These are phyloP conservation scores for Plasmodium vinckei DNA, from an alignment of 169 alveolate species.

Conservation along the genomic window DNA sequence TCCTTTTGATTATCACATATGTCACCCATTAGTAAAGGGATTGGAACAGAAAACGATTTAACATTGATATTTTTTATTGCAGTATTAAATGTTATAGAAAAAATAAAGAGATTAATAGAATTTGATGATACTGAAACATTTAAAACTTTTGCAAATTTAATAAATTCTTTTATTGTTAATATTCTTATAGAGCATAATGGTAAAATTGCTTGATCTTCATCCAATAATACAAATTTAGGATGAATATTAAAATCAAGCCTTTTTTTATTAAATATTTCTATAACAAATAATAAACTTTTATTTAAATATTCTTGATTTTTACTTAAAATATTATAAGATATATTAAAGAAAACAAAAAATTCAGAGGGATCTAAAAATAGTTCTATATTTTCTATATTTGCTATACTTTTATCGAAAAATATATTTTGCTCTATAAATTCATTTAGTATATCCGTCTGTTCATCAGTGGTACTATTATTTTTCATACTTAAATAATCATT, in stretches of 20 bases:
- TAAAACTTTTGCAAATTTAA: constrained; percentile 60
- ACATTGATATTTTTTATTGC: constrained; percentile 53
- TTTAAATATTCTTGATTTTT: neutral
- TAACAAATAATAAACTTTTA: constrained; percentile 43
- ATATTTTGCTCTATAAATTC: constrained; percentile 38
- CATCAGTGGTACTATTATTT: neutral
- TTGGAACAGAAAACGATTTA: constrained; percentile 69
- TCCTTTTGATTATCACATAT: constrained; percentile 1
- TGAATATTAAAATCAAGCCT: constrained; percentile 64
- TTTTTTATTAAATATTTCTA: constrained; percentile 65
- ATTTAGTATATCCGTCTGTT: constrained; percentile 44
- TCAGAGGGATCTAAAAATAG: constrained; percentile 73
- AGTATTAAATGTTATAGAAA: constrained; percentile 53
- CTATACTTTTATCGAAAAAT: constrained; percentile 7
- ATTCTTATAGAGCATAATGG: constrained; percentile 64
- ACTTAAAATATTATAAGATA: constrained; percentile 8
- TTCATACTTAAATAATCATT: neutral
- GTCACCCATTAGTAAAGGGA: constrained; percentile 72
- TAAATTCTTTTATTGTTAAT: constrained; percentile 22
- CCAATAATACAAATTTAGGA: constrained; percentile 34
- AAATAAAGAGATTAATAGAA: constrained; percentile 55
- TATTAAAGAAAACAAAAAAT: constrained; percentile 59
- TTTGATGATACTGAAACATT: constrained; percentile 68
- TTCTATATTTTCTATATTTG: constrained; percentile 37
- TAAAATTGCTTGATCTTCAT: constrained; percentile 12